Evolutionary conservation across 192 early-diverging fungal species (phyloP).

Genomic region (Coemansia sp.): DNA sequence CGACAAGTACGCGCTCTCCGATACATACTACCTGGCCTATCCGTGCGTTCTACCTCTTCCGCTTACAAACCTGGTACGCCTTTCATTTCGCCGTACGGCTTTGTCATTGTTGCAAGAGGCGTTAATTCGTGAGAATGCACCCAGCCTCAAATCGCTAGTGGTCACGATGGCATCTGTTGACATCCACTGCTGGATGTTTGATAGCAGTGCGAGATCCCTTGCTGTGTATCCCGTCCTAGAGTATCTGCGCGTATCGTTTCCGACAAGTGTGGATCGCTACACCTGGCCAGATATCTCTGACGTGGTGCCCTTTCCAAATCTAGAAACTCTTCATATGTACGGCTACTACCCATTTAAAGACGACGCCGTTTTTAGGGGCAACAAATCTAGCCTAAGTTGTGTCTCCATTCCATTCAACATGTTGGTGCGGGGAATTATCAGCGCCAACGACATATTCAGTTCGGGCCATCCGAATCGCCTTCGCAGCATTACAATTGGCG

Average conservation of each 20-base stretch:
- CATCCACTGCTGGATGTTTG: not conserved
- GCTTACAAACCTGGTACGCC: not conserved
- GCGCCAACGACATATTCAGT: not conserved
- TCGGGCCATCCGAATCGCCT: not conserved
- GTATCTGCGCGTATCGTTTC: slow-evolving; percentile 1
- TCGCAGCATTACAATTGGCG: not conserved
- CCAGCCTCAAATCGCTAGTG: not conserved
- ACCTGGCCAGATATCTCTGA: not conserved
- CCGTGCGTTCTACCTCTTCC: not conserved
- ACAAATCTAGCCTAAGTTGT: not conserved
- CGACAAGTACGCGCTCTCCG: not conserved
- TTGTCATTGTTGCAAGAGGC: not conserved
- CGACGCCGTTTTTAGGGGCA: not conserved
- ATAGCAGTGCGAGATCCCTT: not conserved
- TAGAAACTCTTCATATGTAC: not conserved
- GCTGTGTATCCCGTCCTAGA: not conserved
- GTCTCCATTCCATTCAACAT: not conserved
- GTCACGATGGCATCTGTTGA: not conserved
- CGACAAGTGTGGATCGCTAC: not conserved
- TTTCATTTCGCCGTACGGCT: not conserved
- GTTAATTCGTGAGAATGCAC: not conserved
- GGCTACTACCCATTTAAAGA: not conserved
- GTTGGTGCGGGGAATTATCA: not conserved
- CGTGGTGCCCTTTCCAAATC: not conserved
- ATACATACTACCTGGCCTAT: not conserved